Conservation (phyloP, 2,329 filamentous ascomycete genomes). For the Pseudogymnoascus sp. region DNA sequence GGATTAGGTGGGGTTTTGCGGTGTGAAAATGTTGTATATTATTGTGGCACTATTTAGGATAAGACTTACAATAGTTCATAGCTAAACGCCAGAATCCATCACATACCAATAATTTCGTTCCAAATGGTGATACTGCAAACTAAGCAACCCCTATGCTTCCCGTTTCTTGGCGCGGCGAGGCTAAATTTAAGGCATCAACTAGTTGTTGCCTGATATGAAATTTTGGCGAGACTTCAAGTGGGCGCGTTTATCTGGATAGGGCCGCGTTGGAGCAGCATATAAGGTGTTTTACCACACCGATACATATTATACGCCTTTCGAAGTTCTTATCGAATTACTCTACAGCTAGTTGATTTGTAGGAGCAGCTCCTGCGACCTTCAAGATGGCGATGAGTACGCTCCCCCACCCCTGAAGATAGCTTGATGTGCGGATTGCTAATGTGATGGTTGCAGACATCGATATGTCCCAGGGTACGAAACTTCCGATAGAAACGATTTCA, state of each 20-base stretch:
- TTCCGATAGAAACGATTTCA: slow-evolving; percentile 12
- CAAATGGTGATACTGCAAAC: background rate
- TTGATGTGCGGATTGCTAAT: slow-evolving; percentile 10
- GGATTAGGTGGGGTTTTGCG: background rate
- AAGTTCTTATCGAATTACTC: slow-evolving; percentile 9
- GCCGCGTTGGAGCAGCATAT: slow-evolving; percentile 9
- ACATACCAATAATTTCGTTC: background rate
- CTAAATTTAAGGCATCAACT: slow-evolving; percentile 1
- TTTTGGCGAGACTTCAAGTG: slow-evolving; percentile 10
- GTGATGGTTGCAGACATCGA: slow-evolving; percentile 57
- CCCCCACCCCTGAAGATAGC: slow-evolving; percentile 20
- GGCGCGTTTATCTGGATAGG: slow-evolving; percentile 10
- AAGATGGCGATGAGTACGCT: slow-evolving; percentile 55
- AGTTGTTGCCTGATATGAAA: slow-evolving; percentile 10
- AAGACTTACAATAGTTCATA: background rate
- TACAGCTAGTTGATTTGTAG: background rate
- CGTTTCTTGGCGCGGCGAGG: background rate
- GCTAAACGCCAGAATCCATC: background rate
- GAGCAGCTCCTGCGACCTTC: slow-evolving; percentile 16
- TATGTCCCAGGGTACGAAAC: slow-evolving; percentile 65
- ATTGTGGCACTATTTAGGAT: background rate
- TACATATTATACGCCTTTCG: background rate
- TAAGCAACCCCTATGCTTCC: background rate
- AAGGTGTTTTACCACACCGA: slow-evolving; percentile 10
- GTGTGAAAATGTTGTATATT: background rate